Conservation (phyloP, 2,329 filamentous ascomycete species). For the Talaromyces sp. region DNA sequence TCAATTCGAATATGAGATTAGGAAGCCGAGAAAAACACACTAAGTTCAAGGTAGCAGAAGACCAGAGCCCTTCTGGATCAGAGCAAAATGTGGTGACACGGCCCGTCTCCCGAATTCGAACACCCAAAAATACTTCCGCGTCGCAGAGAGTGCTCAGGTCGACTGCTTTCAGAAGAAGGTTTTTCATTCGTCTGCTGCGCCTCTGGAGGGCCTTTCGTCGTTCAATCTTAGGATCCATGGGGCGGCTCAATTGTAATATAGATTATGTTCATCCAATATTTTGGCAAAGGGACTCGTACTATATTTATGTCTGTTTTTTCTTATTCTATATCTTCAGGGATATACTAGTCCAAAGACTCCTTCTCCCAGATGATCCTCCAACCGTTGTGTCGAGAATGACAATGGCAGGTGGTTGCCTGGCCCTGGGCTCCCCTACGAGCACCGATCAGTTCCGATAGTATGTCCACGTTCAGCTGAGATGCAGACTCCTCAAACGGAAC, state of each 20-base stretch:
- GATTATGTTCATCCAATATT: neutral
- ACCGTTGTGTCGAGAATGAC: neutral
- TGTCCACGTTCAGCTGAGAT: neutral
- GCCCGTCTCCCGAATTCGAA: neutral
- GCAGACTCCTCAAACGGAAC: conserved; percentile 5
- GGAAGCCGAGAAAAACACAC: neutral
- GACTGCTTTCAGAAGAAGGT: neutral
- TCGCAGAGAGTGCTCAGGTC: neutral
- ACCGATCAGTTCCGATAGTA: neutral
- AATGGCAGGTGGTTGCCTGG: neutral
- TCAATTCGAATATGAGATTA: neutral
- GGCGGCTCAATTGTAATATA: neutral
- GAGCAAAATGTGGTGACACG: neutral
- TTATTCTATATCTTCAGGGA: neutral
- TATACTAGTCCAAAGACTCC: neutral
- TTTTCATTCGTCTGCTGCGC: neutral
- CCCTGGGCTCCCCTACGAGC: neutral
- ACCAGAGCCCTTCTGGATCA: conserved; percentile 1
- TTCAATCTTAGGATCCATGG: neutral
- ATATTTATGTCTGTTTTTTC: neutral
- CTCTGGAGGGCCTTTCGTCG: neutral
- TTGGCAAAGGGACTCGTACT: neutral
- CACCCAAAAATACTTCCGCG: neutral
- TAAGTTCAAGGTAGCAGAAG: neutral
- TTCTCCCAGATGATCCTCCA: neutral